Base-by-base conservation (phyloP, 1,284 basidiomycete species). In the Thecaphora thlaspeos region DNA sequence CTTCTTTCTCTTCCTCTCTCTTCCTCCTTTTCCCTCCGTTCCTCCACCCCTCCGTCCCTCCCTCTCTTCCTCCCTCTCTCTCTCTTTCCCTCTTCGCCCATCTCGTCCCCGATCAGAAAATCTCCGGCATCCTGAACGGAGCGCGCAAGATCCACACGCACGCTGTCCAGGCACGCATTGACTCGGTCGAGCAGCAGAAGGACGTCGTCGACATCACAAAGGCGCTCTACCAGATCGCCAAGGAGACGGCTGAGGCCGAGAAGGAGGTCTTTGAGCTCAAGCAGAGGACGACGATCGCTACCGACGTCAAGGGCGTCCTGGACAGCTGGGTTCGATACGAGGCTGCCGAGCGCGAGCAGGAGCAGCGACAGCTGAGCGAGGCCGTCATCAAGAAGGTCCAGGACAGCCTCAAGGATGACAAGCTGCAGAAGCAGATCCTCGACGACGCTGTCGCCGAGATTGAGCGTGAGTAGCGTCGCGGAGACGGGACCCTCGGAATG, bases 321-420 rank as follows among this genome's bases (percentile, higher is more conserved):
- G 95, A 98, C 84, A 90, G 88, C 79, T 97, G 94, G 93, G 93
- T 94, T 58, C 89, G 94, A 77, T 93, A 86, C 81, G 94, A 98
- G 83, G 92, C 95, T 78, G 90, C 93, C 80, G 84, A 87, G 79
- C 91, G 95, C 82, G 93, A 98, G 84, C 88, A 84, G 75, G 91
- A 98, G 83, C 95, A 98, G 85, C 83, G 85, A 32, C 88, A 90
- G 50, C 86, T 98, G 49, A 88, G 91, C 64, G 87, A 88, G 83
- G 82, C 83, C 52, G 88, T 98, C 76, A 88, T 94, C 71, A 84
- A 85, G 68, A 91, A 89, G 79, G 91, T 97, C 48, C 82, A 90
- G 70, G 85, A 87, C 75, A 84, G 83, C 72, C 81, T 98, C 68
- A 83, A 84, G 79, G 91, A 97, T 73, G 89, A 93, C 77, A 95